Conservation (phyloP, 1,284 basidiomycete genomes). For the Golubevia pallescens region DNA sequence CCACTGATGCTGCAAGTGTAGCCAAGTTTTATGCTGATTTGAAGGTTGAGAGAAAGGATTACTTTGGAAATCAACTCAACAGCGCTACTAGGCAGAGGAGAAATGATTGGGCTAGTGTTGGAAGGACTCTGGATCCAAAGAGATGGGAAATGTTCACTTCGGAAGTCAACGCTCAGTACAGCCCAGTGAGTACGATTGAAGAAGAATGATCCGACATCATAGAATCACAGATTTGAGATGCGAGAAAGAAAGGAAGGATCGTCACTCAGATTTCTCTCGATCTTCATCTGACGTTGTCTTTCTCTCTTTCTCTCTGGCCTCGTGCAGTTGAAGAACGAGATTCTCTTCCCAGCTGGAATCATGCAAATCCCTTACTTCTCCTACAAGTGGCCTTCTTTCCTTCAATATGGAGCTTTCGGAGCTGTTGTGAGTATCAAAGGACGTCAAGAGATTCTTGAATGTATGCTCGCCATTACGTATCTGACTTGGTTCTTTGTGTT, state of each 20-base stretch:
- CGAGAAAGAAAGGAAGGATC: no score
- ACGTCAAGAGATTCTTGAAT: constrained; percentile 78
- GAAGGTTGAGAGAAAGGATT: constrained; percentile 73
- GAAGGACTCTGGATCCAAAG: constrained; percentile 74
- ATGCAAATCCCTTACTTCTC: constrained; percentile 91
- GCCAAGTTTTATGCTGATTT: constrained; percentile 77
- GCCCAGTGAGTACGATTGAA: no score
- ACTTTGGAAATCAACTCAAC: constrained; percentile 82
- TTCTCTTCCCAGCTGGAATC: constrained; percentile 96
- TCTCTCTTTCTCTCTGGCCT: constrained; percentile 60
- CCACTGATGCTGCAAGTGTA: constrained; percentile 75
- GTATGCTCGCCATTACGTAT: constrained; percentile 3
- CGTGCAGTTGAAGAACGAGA: constrained; percentile 68
- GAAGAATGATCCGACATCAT: no score
- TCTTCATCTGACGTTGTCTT: constrained; percentile 54
- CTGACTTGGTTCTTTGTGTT: no score
- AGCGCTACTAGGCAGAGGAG: constrained; percentile 66
- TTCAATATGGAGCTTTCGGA: constrained; percentile 89
- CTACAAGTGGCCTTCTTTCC: constrained; percentile 73
- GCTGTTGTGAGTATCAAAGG: constrained; percentile 73
- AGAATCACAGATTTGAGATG: no score
- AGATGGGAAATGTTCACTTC: constrained; percentile 89
- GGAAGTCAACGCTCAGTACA: constrained; percentile 60
- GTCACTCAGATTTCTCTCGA: no score
- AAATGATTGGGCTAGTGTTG: constrained; percentile 77